These are phyloP conservation scores for Clitocybe nebularis DNA, from an alignment of 1,284 basidiomycete genomes.

Conservation along the genomic window DNA sequence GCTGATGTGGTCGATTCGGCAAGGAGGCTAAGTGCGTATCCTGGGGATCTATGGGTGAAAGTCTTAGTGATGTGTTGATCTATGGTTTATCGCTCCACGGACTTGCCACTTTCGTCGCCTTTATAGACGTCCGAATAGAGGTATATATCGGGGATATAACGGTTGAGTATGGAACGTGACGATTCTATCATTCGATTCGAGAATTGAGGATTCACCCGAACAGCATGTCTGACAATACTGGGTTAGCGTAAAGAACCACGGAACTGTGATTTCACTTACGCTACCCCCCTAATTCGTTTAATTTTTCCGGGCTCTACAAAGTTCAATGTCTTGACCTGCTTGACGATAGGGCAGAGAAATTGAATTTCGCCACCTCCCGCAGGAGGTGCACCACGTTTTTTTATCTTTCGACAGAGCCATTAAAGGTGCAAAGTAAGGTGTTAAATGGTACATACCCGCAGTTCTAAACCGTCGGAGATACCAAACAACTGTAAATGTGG, in stretches of 20 bases:
- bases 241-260: no score
- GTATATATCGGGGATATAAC: constrained; percentile 97
- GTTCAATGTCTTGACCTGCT: constrained; percentile 87
- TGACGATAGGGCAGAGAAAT: constrained; percentile 90
- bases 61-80: neutral
- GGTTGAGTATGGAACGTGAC: constrained; percentile 86
- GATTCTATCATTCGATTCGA: constrained; percentile 97
- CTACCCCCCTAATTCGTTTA: constrained; percentile 92
- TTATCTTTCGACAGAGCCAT: constrained; percentile 57
- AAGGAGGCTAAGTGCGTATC: constrained; percentile 89
- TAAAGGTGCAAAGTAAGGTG: constrained; percentile 4
- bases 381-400: constrained; percentile 89
- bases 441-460: constrained; percentile 50
- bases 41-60: constrained; percentile 71
- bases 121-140: constrained; percentile 98
- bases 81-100: constrained; percentile 25
- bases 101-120: constrained; percentile 96
- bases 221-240: constrained; percentile 72
- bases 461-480: constrained; percentile 81
- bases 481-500: constrained; percentile 92
- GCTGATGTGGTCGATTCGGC: constrained; percentile 92
- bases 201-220: constrained; percentile 95
- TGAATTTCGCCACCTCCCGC: constrained; percentile 91
- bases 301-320: constrained; percentile 91
- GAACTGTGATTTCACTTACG: constrained; percentile 50